Conservation (phyloP, 2,329 filamentous ascomycete species). For the Diplodia sapinea region DNA sequence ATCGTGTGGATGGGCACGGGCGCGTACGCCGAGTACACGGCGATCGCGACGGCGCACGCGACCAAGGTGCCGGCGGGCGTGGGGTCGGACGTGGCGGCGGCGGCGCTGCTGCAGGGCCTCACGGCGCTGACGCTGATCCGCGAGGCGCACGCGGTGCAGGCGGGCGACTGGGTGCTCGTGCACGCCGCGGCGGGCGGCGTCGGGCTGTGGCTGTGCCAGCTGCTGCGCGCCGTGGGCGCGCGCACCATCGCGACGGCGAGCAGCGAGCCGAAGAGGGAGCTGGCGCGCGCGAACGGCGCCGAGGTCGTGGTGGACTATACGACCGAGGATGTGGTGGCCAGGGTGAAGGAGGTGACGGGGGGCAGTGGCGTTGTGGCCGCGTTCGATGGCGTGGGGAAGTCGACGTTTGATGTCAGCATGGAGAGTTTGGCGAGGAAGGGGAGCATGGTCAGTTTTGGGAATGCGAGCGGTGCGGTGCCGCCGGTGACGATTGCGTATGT, state of each 20-base stretch:
- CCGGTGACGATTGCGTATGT: constrained; percentile 67
- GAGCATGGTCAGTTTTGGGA: constrained; percentile 78
- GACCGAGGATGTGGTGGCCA: constrained; percentile 62
- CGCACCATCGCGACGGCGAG: constrained; percentile 80
- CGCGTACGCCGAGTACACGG: constrained; percentile 64
- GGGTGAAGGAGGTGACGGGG: constrained; percentile 72
- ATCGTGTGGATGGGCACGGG: constrained; percentile 70
- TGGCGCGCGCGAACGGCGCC: constrained; percentile 74
- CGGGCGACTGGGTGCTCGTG: constrained; percentile 81
- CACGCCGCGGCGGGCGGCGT: constrained; percentile 87
- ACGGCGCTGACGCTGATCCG: constrained; percentile 81
- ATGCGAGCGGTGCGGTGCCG: constrained; percentile 79
- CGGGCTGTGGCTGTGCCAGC: constrained; percentile 71
- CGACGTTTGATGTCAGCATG: constrained; percentile 80
- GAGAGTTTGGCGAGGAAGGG: constrained; percentile 79
- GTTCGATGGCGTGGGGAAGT: constrained; percentile 85
- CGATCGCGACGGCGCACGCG: constrained; percentile 59
- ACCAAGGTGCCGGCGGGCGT: constrained; percentile 69
- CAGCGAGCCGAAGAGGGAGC: constrained; percentile 71
- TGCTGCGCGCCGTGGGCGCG: constrained; percentile 74
- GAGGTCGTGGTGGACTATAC: constrained; percentile 74
- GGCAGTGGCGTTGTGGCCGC: constrained; percentile 76
- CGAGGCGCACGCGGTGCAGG: constrained; percentile 72
- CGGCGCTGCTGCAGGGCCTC: constrained; percentile 77
- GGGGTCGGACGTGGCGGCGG: constrained; percentile 67